A percentile compares a stretch with the other conserved stretches of the same genome.
phyloP scores from a whole-genome alignment of 192 early-diverging fungal genomes.

The Umbelopsis sp. region DNA sequence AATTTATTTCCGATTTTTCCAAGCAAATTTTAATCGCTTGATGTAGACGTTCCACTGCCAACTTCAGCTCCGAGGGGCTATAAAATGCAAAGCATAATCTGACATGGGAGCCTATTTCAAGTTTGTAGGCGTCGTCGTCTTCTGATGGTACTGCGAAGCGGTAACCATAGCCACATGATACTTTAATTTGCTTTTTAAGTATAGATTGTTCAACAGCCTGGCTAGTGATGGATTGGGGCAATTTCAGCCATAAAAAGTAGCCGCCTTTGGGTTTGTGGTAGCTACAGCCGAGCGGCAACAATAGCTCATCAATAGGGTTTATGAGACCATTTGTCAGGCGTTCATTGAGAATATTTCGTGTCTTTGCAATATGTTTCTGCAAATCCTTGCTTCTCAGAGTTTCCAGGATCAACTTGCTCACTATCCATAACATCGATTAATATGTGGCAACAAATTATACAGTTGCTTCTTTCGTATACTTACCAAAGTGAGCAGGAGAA shows the following conservation, averaged over 20 bases:
- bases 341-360: neutral
- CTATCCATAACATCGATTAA: neutral
- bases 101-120: neutral
- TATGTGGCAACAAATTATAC: no score
- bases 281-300: constrained; percentile 32
- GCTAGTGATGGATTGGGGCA: constrained; percentile 21
- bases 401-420: constrained; percentile 13
- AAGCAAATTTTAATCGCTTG: constrained; percentile 3
- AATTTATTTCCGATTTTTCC: neutral
- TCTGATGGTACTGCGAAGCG: neutral
- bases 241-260: constrained; percentile 40
- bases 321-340: constrained; percentile 23
- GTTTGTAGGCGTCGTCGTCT: neutral
- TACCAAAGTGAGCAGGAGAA: constrained; percentile 32
- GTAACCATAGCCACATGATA: constrained; percentile 14
- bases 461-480: no score
- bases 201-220: neutral
- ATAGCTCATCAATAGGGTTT: constrained; percentile 16
- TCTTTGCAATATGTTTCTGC: constrained; percentile 5
- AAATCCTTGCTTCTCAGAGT: neutral
- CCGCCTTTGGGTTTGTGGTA: constrained; percentile 28
- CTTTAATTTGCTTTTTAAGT: neutral
- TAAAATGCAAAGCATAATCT: constrained; percentile 15
- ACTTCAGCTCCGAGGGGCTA: neutral
- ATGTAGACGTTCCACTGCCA: neutral